phyloP scores from a whole-genome alignment of 805 yeast species.

The Wickerhamomyces queroliae region DNA sequence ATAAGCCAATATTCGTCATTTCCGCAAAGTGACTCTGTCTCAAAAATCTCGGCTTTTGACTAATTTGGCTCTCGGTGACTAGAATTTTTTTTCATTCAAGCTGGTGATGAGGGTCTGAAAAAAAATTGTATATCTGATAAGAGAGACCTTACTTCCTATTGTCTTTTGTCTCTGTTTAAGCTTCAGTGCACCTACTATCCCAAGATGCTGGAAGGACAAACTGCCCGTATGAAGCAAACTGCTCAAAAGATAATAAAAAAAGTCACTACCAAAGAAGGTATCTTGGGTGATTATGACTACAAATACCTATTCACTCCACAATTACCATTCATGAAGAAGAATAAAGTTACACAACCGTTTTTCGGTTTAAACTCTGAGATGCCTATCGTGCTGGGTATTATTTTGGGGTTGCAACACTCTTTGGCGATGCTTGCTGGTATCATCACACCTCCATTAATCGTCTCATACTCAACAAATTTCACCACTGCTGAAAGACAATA shows the following conservation, averaged over 20 bases:
- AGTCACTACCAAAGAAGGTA: conserved; percentile 66
- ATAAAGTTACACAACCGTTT: conserved; percentile 61
- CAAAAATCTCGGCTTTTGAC: too few species aligned
- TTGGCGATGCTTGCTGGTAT: conserved; percentile 91
- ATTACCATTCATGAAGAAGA: conserved; percentile 54
- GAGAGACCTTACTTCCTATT: too few species aligned
- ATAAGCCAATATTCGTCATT: too few species aligned
- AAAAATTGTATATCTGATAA: too few species aligned
- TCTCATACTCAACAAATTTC: conserved; percentile 60
- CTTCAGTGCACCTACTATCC: too few species aligned
- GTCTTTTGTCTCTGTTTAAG: too few species aligned
- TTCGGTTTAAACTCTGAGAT: conserved; percentile 74
- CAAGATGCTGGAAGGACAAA: too few species aligned
- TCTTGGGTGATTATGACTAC: conserved; percentile 86
- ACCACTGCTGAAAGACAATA: conserved; percentile 46
- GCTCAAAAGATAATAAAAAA: conserved; percentile 5
- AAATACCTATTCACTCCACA: conserved; percentile 73
- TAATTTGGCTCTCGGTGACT: too few species aligned
- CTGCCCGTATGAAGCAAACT: neutral
- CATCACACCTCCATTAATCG: conserved; percentile 76
- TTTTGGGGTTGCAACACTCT: conserved; percentile 84
- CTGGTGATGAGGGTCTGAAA: too few species aligned
- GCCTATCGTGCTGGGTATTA: conserved; percentile 70
- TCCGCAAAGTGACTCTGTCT: too few species aligned
- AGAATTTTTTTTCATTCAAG: too few species aligned